These are phyloP conservation scores for Lactarius tabidus DNA, from an alignment of 768 basidiomycete species.

Conservation along the genomic window DNA sequence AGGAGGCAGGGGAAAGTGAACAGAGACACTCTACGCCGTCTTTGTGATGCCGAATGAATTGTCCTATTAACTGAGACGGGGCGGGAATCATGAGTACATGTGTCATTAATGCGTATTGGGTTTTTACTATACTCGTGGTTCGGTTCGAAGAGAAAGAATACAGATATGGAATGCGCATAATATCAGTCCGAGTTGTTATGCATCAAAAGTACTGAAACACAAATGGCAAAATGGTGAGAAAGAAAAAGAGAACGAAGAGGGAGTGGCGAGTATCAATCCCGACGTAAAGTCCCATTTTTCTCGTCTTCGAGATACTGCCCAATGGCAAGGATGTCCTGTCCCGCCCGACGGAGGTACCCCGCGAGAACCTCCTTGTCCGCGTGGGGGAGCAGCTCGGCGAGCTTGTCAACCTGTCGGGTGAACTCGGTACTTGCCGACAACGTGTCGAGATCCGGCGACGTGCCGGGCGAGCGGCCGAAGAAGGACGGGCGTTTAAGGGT, in stretches of 20 bases:
- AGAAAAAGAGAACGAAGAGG: neutral
- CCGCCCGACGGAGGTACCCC: slow-evolving; percentile 67
- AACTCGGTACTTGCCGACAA: slow-evolving; percentile 43
- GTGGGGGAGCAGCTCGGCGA: slow-evolving; percentile 66
- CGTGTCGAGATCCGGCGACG: slow-evolving; percentile 3
- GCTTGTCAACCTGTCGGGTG: slow-evolving; percentile 62
- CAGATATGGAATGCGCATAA: slow-evolving; percentile 13
- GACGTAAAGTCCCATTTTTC: slow-evolving; percentile 60
- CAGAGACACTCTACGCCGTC: neutral
- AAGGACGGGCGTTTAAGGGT: slow-evolving; percentile 32
- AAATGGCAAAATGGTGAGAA: neutral
- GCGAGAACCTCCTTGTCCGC: slow-evolving; percentile 65
- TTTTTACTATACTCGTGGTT: slow-evolving; percentile 11
- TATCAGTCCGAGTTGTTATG: slow-evolving; percentile 7
- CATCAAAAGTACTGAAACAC: neutral
- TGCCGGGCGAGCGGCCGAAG: slow-evolving; percentile 28
- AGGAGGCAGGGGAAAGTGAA: slow-evolving; percentile 27
- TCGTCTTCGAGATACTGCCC: slow-evolving; percentile 84
- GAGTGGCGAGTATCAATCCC: slow-evolving; percentile 26
- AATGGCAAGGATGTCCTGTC: slow-evolving; percentile 81
- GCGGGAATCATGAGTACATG: slow-evolving; percentile 11
- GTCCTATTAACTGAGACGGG: neutral
- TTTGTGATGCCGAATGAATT: neutral
- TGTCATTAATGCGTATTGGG: slow-evolving; percentile 12
- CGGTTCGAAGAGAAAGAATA: neutral